A percentile compares a stretch with the other conserved stretches of the same genome.
Evolutionary conservation across 164 flowering plant genomes (phyloP).

Genomic region (Tinospora cordifolia): DNA sequence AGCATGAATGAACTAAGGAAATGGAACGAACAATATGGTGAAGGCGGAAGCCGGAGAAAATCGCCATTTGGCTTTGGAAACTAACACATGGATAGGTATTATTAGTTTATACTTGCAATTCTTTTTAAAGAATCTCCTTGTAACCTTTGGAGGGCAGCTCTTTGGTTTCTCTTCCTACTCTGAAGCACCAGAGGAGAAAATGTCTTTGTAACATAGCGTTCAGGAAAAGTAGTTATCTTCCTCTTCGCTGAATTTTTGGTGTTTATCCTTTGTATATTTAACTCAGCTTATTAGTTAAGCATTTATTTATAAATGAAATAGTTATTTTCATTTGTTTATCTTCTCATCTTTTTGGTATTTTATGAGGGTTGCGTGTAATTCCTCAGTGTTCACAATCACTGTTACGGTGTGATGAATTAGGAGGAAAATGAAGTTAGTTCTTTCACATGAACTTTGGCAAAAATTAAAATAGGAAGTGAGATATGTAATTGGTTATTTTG

Average conservation of each 20-base stretch:
- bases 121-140: background rate
- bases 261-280: slow-evolving; percentile 7
- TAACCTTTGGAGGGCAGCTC: background rate
- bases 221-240: background rate
- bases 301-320: background rate
- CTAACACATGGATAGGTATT: slow-evolving; percentile 8
- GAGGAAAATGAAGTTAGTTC: too few relatives aligned
- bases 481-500: too few relatives aligned
- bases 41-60: slow-evolving; percentile 87
- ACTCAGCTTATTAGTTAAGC: slow-evolving; percentile 6
- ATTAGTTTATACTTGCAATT: background rate
- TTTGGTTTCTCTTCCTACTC: background rate
- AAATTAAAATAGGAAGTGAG: too few relatives aligned
- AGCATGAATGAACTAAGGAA: slow-evolving; percentile 95
- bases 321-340: background rate
- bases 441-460: too few relatives aligned
- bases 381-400: background rate
- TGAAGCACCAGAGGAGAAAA: background rate
- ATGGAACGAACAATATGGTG: slow-evolving; percentile 98
- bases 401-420: too few relatives aligned
- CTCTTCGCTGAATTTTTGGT: background rate
- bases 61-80: slow-evolving; percentile 76
- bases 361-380: background rate
- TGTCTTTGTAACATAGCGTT: slow-evolving; percentile 6
- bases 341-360: background rate